A percentile compares a stretch with the other conserved stretches of the same genome.
phyloP scores from a whole-genome alignment of 192 early-diverging fungal species.

The Allomyces macrogynus region DNA sequence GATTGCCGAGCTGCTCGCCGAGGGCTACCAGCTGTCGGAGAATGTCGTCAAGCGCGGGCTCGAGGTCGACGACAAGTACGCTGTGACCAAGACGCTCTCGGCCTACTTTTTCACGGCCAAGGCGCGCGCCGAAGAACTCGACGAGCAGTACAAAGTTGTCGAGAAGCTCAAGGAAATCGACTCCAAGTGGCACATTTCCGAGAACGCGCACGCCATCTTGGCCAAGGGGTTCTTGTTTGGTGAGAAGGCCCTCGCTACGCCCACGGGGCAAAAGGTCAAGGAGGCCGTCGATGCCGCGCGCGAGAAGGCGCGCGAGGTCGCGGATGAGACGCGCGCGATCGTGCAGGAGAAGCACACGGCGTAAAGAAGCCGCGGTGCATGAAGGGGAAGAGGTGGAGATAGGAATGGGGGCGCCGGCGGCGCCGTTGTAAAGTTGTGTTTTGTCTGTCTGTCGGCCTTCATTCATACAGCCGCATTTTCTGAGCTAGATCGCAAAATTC shows the following conservation, averaged over 20 bases:
- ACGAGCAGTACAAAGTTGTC: conserved; percentile 33
- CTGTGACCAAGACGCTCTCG: conserved; percentile 18
- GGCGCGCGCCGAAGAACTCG: conserved; percentile 22
- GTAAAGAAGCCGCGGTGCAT: too few relatives aligned
- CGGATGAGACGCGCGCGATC: conserved; percentile 30
- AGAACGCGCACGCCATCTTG: conserved; percentile 9
- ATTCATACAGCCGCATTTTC: too few relatives aligned
- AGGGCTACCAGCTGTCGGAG: conserved; percentile 41
- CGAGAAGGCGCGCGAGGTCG: conserved; percentile 28
- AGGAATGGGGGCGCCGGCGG: too few relatives aligned
- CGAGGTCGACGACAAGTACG: conserved; percentile 42
- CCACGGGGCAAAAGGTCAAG: conserved; percentile 26
- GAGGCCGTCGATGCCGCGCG: conserved; percentile 20
- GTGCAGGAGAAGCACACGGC: conserved; percentile 5
- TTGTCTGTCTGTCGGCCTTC: too few relatives aligned
- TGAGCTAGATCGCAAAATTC: too few relatives aligned
- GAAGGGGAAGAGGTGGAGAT: too few relatives aligned
- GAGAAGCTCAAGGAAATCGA: conserved; percentile 26
- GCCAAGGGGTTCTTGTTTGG: not conserved
- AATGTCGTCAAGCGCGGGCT: conserved; percentile 41
- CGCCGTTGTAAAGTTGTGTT: too few relatives aligned
- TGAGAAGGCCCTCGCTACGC: conserved; percentile 20
- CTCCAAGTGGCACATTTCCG: conserved; percentile 19
- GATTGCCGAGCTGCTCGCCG: conserved; percentile 47
- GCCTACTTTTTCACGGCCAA: not conserved